Evolutionary conservation across 345 rosid species (phyloP).

Genomic region (Lepidium aucheri): DNA sequence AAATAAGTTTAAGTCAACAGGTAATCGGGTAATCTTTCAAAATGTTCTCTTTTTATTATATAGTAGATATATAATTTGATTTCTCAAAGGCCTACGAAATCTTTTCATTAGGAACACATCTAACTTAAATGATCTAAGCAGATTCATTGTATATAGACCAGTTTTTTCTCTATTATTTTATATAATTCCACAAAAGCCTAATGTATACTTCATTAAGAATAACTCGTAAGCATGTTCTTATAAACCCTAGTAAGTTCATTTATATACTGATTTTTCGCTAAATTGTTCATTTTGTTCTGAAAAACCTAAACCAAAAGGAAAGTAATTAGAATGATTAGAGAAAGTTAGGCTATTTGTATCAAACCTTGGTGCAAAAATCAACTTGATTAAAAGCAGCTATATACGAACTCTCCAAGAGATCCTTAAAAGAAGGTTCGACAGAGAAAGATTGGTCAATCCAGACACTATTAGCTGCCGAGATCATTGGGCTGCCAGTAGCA

Average conservation of each 20-base stretch:
- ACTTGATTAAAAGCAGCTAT: conserved; percentile 50
- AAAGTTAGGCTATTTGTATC: neutral
- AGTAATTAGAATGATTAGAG: neutral
- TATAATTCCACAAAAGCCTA: too few relatives aligned
- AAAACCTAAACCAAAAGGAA: neutral
- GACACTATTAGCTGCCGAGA: conserved; percentile 48
- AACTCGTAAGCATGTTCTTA: too few relatives aligned
- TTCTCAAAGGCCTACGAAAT: neutral
- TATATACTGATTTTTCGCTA: neutral
- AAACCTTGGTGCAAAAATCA: conserved; percentile 66
- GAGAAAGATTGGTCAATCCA: conserved; percentile 53
- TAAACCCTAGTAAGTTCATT: too few relatives aligned
- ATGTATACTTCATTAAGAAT: too few relatives aligned
- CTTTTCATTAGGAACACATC: neutral
- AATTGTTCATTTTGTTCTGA: neutral
- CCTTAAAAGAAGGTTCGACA: conserved; percentile 47
- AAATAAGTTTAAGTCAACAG: too few relatives aligned
- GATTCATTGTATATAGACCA: neutral
- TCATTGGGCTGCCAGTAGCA: conserved; percentile 45
- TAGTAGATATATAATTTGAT: neutral
- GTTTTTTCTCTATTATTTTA: too few relatives aligned
- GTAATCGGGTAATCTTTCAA: too few relatives aligned
- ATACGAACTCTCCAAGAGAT: conserved; percentile 39
- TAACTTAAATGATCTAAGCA: too few relatives aligned
- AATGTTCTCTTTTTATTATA: too few relatives aligned